Evolutionary conservation across 495 filamentous ascomycete species (phyloP), one percentile per base, ranked within the genome.

Genomic region (Thozetella sp.): DNA sequence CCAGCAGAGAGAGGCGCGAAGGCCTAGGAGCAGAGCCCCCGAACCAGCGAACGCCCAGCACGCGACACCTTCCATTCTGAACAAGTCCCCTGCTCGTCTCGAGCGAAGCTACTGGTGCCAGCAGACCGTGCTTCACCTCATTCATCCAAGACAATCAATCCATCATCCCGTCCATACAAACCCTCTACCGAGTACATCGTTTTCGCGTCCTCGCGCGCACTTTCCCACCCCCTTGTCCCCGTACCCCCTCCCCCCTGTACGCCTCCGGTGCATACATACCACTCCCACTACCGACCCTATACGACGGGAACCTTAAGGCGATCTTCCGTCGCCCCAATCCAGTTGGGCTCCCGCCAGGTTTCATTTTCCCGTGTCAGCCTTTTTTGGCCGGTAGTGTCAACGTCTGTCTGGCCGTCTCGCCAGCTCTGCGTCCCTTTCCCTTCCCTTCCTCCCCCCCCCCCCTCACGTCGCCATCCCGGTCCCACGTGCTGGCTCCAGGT

Each of bases 291-390:
- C 55, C 55, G 51, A 19, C 37, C 58, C 58, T 64, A 64, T 64
- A 64, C 62, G 54, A 64, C 62, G 50, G 59, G 40, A 53, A 57
- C 62, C 57, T 53, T 58, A 62, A 62, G 62, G 13, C 51, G 25
- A 55, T 46, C 53, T 34, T 30, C 57, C 57, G 57, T 54, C 52
- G 23, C 30, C 55, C 51, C 60, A 25, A 50, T 24, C 50, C 51
- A 56, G 24, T 48, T 59, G 46, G 43, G 52, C 43, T 30, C 48
- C 64, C 64, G 62, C 60, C 62, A 67, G 60, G 67, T 70, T 67
- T 60, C 67, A 70, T 70, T 70, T 61, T 64, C 54, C 64, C 64
- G 67, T 63, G 56, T 27, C 59, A 61, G 62, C 56, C 64, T 56
- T 65, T 65, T 63, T 57, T 43, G 56, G 60, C 48, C 61, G 56